Conservation (phyloP, 2,329 filamentous ascomycete genomes). For the Xylaria sp. region DNA sequence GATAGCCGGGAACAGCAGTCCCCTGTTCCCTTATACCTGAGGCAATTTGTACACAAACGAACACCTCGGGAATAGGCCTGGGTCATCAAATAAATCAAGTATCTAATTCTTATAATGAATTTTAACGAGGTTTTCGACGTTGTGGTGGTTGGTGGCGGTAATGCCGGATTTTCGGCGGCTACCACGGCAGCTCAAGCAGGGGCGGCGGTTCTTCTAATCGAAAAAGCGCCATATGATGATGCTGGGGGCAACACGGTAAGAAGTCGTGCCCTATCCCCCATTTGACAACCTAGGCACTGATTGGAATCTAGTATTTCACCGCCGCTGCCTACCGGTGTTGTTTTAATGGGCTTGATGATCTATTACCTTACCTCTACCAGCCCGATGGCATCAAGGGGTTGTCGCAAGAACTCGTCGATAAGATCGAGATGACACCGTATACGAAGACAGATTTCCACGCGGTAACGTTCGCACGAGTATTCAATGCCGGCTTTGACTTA, state of each 20-base stretch:
- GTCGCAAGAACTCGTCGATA: constrained; percentile 42
- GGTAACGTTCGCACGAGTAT: constrained; percentile 6
- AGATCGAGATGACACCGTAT: constrained; percentile 65
- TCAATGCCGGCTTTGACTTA: background rate
- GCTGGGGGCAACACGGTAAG: constrained; percentile 62
- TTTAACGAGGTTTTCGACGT: constrained; percentile 41
- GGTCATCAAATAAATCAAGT: no score
- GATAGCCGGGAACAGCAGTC: background rate
- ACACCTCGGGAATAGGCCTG: no score
- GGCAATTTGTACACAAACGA: no score
- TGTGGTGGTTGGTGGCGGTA: constrained; percentile 66
- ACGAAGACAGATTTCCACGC: constrained; percentile 56
- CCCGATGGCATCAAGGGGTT: constrained; percentile 48
- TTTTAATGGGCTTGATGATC: constrained; percentile 59
- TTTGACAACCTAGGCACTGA: background rate
- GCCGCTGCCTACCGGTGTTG: constrained; percentile 66
- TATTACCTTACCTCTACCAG: constrained; percentile 68
- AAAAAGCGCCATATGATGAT: constrained; percentile 64
- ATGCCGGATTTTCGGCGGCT: constrained; percentile 67
- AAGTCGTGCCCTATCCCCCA: no score
- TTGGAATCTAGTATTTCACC: constrained; percentile 59
- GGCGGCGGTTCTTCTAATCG: constrained; percentile 59
- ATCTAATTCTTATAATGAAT: background rate
- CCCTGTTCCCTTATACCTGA: background rate
- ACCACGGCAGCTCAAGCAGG: constrained; percentile 58